These are phyloP conservation scores for Coleophoma eucalyptorum DNA, from an alignment of 2,329 filamentous ascomycete species.

Conservation along the genomic window DNA sequence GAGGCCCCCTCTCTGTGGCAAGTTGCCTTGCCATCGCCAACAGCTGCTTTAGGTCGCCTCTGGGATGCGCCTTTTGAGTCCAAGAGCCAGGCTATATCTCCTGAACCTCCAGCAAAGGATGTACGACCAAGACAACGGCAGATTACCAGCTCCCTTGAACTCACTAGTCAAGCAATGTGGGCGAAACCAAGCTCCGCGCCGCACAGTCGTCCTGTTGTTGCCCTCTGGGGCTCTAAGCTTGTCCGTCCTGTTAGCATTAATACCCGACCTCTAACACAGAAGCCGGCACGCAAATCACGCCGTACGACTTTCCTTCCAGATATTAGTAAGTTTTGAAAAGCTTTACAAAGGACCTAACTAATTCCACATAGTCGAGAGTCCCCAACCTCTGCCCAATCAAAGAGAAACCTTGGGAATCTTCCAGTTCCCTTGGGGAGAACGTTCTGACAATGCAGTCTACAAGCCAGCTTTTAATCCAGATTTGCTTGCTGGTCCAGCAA, in stretches of 20 bases:
- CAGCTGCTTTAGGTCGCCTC: constrained; percentile 13
- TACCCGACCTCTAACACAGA: constrained; percentile 43
- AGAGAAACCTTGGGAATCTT: constrained; percentile 59
- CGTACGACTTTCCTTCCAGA: constrained; percentile 58
- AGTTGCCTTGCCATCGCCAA: constrained; percentile 5
- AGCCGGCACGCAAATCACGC: constrained; percentile 50
- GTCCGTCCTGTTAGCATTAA: constrained; percentile 22
- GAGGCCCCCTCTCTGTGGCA: constrained; percentile 18
- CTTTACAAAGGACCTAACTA: constrained; percentile 2
- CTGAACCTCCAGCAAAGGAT: constrained; percentile 22
- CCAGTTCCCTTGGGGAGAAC: constrained; percentile 64
- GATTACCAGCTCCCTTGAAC: constrained; percentile 7
- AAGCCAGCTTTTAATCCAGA: constrained; percentile 30
- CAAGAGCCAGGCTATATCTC: constrained; percentile 1
- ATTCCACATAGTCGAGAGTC: constrained; percentile 46
- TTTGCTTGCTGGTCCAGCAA: constrained; percentile 11
- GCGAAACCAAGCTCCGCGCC: constrained; percentile 14
- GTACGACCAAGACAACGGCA: constrained; percentile 20
- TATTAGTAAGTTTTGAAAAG: constrained; percentile 34
- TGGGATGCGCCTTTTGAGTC: constrained; percentile 19
- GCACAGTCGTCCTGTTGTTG: constrained; percentile 12
- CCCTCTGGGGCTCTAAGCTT: constrained; percentile 24
- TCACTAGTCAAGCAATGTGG: constrained; percentile 24
- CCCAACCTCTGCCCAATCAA: constrained; percentile 53
- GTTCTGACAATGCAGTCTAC: constrained; percentile 48